Evolutionary conservation across 2,329 filamentous ascomycete species (phyloP), one percentile per base, ranked within the genome.

Genomic region (Neopestalotiopsis clavispora): DNA sequence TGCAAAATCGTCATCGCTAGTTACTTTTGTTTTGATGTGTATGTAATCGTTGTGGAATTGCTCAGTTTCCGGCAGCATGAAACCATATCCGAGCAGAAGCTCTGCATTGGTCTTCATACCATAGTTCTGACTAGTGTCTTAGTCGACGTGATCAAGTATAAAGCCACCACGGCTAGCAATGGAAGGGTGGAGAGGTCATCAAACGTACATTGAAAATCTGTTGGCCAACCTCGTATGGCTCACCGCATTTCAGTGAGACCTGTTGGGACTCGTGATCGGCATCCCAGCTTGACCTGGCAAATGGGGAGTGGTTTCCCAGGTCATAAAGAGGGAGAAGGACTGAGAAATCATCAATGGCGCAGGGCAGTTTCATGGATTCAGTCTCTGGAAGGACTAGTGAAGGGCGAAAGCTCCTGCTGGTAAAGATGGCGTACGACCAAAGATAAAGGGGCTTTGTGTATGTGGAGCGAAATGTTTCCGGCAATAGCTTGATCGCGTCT

Each of bases 21-120:
- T 72, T 1, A 78, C 76, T 38, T 82, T 80, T 74, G 85, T 87
- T 67, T 86, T 83, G 10, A 90, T 80, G 74, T 90, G 87, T 0
- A 87, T 78, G 74, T 90, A 90, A 76, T 90, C 88, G 72, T 90
- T 90, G 75, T 90, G 87, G 68, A 89, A 78, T 4, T 74, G 77
- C 0, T 79, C 77, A 0, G 82, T 82, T 66, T 84, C 80, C 1
- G 85, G 83, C 0, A 91, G 75, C 71, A 87, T 83, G 75, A 91
- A 91, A 2, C 89, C 89, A 74, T 92, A 92, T 0, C 86, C 89
- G 1, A 91, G 80, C 1, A 92, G 82, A 30, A 92, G 81, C 80
- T 93, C 91, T 69, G 90, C 91, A 74, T 94, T 94, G 6, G 91
- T 92, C 78, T 93, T 92, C 75, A 82, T 78, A 38, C 92, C 92